These are phyloP conservation scores for Melampsora larici-populina DNA, from an alignment of 1,284 basidiomycete genomes.

Conservation along the genomic window DNA sequence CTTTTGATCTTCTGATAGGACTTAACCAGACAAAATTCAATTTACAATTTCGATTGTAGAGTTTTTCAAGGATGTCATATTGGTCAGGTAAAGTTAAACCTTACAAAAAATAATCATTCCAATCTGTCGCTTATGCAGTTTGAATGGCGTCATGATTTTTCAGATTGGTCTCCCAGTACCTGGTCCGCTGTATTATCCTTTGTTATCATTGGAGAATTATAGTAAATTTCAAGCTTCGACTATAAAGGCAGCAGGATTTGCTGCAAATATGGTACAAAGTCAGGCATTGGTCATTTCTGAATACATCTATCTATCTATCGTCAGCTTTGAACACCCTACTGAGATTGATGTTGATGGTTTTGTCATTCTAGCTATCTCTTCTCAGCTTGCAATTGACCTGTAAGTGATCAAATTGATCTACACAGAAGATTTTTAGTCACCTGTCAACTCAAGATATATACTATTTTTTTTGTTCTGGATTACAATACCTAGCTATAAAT, in stretches of 20 bases:
- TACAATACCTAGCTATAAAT: not conserved
- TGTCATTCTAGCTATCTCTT: conserved; percentile 8
- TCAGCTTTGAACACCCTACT: not conserved
- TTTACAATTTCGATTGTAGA: conserved; percentile 2
- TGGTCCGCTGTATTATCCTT: not conserved
- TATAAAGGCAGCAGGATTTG: not conserved
- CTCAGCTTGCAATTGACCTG: conserved; percentile 29
- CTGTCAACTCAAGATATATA: not conserved
- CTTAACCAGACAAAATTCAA: not conserved
- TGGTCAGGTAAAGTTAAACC: conserved; percentile 7
- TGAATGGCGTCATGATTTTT: not conserved
- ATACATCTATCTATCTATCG: too few species aligned
- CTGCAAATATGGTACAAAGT: conserved; percentile 1
- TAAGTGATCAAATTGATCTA: not conserved
- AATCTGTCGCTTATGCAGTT: not conserved
- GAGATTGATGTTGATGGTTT: not conserved
- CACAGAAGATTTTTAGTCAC: conserved; percentile 4
- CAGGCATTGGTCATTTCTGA: not conserved
- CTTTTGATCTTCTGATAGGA: not conserved
- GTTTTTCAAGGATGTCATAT: not conserved
- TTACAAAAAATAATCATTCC: not conserved
- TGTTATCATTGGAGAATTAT: not conserved
- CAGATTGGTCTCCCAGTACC: not conserved
- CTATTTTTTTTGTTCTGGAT: not conserved
- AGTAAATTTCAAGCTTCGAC: not conserved